Evolutionary conservation across 129 eudicot genomes (phyloP).

Genomic region (Smallanthus sonchifolius): DNA sequence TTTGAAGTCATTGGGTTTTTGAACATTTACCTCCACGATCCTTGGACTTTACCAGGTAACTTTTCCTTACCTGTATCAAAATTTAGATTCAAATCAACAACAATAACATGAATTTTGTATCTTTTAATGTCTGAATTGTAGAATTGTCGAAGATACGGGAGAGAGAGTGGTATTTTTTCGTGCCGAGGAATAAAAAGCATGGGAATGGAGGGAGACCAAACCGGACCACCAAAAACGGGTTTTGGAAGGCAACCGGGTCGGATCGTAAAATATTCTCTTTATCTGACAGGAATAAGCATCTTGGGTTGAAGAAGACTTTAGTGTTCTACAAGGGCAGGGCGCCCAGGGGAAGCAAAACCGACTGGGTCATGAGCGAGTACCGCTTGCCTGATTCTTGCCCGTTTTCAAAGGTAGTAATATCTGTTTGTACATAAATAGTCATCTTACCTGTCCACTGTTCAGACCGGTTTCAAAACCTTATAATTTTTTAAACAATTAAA

Average conservation of each 20-base stretch:
- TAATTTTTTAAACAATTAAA: too few species aligned
- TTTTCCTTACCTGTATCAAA: neutral
- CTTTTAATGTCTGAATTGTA: conserved; percentile 11
- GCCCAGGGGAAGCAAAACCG: conserved; percentile 62
- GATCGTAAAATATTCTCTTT: conserved; percentile 59
- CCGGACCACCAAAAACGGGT: conserved; percentile 72
- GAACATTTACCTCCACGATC: conserved; percentile 63
- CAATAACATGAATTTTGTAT: neutral
- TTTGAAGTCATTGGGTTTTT: conserved; percentile 57
- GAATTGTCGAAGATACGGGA: conserved; percentile 80
- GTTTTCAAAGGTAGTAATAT: conserved; percentile 38
- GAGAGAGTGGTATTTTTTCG: conserved; percentile 91
- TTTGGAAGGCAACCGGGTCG: conserved; percentile 95
- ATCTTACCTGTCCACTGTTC: too few species aligned
- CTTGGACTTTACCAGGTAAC: conserved; percentile 78
- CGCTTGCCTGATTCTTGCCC: conserved; percentile 59
- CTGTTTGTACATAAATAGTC: too few species aligned
- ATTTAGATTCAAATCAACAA: too few species aligned
- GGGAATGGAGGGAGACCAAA: conserved; percentile 86
- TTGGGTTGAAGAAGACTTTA: conserved; percentile 71
- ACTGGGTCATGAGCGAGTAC: conserved; percentile 92
- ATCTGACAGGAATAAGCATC: conserved; percentile 48
- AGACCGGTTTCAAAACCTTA: too few species aligned
- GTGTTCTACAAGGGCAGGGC: conserved; percentile 85
- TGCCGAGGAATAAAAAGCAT: conserved; percentile 60